Conservation (phyloP, 176 grass and related monocot genomes). For the Canna indica region DNA sequence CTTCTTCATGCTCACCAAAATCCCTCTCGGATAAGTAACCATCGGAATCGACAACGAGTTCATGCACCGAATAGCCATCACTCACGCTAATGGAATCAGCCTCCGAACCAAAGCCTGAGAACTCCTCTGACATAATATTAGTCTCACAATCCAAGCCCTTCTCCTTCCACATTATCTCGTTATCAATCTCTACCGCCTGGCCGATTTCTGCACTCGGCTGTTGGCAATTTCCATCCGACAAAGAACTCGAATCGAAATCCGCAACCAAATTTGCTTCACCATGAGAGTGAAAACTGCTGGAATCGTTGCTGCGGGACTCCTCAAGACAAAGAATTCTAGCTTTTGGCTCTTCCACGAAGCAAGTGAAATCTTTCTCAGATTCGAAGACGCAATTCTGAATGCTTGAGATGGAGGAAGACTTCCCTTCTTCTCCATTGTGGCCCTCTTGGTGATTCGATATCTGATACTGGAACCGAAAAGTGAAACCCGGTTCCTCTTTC, state of each 20-base stretch:
- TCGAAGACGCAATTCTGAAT: constrained; percentile 53
- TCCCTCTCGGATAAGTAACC: constrained; percentile 81
- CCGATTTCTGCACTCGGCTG: not conserved
- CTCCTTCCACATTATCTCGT: not conserved
- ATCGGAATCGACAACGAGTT: constrained; percentile 79
- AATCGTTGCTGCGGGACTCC: constrained; percentile 39
- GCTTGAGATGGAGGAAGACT: constrained; percentile 14
- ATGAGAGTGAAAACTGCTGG: not conserved
- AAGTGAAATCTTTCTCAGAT: constrained; percentile 59
- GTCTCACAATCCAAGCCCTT: not conserved
- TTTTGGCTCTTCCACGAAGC: constrained; percentile 59
- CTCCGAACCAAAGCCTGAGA: constrained; percentile 64
- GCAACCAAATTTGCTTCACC: not conserved
- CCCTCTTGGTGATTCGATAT: not conserved
- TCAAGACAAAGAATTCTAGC: constrained; percentile 48
- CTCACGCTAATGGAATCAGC: constrained; percentile 57
- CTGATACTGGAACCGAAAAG: constrained; percentile 68
- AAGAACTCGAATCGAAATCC: not conserved
- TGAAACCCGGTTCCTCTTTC: constrained; percentile 22
- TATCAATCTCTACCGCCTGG: not conserved
- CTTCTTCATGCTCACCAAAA: not conserved
- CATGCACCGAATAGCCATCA: constrained; percentile 89
- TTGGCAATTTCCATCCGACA: not conserved
- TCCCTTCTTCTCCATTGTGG: constrained; percentile 5
- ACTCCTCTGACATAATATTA: constrained; percentile 46